These are phyloP conservation scores for Benincasa hispida DNA, from an alignment of 306 rosid genomes.

Conservation along the genomic window DNA sequence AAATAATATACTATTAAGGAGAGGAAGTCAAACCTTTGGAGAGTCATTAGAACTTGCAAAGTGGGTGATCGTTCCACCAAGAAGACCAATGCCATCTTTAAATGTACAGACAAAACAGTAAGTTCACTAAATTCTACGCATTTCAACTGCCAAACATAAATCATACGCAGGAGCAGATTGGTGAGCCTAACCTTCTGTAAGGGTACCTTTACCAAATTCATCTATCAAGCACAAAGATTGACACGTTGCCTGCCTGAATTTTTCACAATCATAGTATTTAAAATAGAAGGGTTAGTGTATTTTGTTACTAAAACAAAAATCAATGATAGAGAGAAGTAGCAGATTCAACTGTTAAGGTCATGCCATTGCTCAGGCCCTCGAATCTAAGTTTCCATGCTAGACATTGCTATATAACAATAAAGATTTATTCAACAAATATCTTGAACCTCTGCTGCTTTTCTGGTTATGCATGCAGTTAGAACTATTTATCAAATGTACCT, in stretches of 20 bases:
- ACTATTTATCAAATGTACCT: conserved; percentile 38
- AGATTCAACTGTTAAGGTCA: conserved; percentile 4
- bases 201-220: conserved; percentile 98
- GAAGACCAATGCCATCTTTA: conserved; percentile 90
- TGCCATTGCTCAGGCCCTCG: not conserved
- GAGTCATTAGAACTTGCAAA: conserved; percentile 50
- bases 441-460: not conserved
- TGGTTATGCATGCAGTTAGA: not conserved
- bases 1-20: not conserved
- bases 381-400: not conserved
- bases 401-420: not conserved
- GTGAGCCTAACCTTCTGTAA: conserved; percentile 76
- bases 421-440: not conserved
- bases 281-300: not conserved
- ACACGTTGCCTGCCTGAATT: conserved; percentile 75
- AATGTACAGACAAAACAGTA: conserved; percentile 17
- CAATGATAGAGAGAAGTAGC: not conserved
- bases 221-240: conserved; percentile 70
- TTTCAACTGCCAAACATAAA: conserved; percentile 2
- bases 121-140: conserved; percentile 6
- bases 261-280: not conserved
- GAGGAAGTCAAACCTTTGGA: conserved; percentile 57
- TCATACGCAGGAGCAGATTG: conserved; percentile 4
- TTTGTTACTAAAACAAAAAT: not conserved
- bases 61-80: conserved; percentile 80